A percentile compares a stretch with the other conserved stretches of the same genome.
phyloP scores from a whole-genome alignment of 495 filamentous ascomycete genomes.

The Daldinia grandis region DNA sequence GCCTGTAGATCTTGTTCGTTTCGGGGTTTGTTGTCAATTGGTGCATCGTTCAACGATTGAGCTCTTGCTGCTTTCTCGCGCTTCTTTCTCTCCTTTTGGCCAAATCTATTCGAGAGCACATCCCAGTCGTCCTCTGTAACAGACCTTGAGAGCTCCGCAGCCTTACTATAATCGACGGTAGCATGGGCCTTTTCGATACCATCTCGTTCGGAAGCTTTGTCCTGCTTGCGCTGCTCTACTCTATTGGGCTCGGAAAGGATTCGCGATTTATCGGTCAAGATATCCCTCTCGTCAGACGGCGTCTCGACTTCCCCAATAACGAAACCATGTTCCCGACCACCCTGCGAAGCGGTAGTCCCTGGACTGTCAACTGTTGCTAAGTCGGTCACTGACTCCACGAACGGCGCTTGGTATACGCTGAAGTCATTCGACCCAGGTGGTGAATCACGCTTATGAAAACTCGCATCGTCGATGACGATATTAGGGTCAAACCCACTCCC shows the following conservation, averaged over 20 bases:
- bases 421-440: slow-evolving; percentile 67
- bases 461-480: slow-evolving; percentile 71
- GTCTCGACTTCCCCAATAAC: slow-evolving; percentile 36
- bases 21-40: slow-evolving; percentile 25
- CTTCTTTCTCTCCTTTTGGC: slow-evolving; percentile 51
- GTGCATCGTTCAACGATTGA: slow-evolving; percentile 37
- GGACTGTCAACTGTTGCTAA: slow-evolving; percentile 36
- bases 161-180: neutral
- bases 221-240: slow-evolving; percentile 27
- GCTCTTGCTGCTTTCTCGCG: slow-evolving; percentile 45
- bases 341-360: neutral
- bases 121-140: slow-evolving; percentile 32
- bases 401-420: slow-evolving; percentile 53
- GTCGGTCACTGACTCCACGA: slow-evolving; percentile 54
- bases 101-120: slow-evolving; percentile 37
- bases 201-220: slow-evolving; percentile 14
- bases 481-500: slow-evolving; percentile 75
- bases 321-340: slow-evolving; percentile 22
- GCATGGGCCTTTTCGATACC: slow-evolving; percentile 12
- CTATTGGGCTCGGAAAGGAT: slow-evolving; percentile 21
- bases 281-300: slow-evolving; percentile 26
- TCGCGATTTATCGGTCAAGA: slow-evolving; percentile 17
- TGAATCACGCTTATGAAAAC: slow-evolving; percentile 69
- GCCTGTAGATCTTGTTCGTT: slow-evolving; percentile 31
- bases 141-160: slow-evolving; percentile 11